These are phyloP conservation scores for Saccharomycopsis sp. DNA, from an alignment of 805 yeast genomes.

Conservation along the genomic window DNA sequence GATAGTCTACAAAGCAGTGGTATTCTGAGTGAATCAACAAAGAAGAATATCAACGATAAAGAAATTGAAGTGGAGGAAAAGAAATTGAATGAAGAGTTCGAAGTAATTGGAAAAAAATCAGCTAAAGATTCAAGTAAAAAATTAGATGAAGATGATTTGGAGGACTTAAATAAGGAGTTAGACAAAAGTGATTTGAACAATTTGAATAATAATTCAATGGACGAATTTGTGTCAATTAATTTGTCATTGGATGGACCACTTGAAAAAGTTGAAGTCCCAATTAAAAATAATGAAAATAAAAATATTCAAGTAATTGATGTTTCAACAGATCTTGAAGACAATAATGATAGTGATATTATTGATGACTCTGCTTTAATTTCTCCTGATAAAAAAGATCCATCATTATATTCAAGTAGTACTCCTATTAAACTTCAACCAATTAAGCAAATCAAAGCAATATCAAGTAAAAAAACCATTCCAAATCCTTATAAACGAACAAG, in stretches of 20 bases:
- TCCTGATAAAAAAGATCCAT: slow-evolving; percentile 18
- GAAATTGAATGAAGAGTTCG: too few species aligned
- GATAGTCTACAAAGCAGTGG: not conserved
- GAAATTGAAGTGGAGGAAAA: slow-evolving; percentile 4
- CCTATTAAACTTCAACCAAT: not conserved
- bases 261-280: not conserved
- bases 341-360: slow-evolving; percentile 2
- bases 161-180: too few species aligned
- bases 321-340: not conserved
- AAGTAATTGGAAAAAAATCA: too few species aligned
- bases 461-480: not conserved
- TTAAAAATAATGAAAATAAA: not conserved
- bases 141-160: too few species aligned
- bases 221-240: too few species aligned
- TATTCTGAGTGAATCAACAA: slow-evolving; percentile 1
- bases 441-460: not conserved
- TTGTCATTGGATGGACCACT: too few species aligned
- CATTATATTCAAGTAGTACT: slow-evolving; percentile 12
- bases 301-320: not conserved
- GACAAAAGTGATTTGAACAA: not conserved
- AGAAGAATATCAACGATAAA: not conserved
- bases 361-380: slow-evolving; percentile 17
- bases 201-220: too few species aligned
- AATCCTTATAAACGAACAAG: not conserved
- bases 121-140: too few species aligned